phyloP scores from a whole-genome alignment of 345 rosid genomes.

The Sisymbrium altissimum region DNA sequence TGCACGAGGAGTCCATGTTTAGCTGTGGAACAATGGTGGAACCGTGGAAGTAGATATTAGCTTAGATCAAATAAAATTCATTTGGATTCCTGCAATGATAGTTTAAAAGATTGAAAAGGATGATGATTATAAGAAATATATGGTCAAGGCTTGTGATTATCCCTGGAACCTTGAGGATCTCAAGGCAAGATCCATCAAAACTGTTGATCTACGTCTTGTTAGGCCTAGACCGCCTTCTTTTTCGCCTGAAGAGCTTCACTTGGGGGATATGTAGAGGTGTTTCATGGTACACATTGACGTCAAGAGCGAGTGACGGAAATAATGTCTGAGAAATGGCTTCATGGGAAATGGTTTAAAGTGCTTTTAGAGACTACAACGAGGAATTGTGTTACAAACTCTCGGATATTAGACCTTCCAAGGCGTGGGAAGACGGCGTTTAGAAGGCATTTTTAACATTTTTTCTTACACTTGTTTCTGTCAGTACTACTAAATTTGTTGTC shows the following conservation, averaged over 20 bases:
- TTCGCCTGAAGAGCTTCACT: constrained; percentile 33
- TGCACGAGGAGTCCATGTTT: too few relatives aligned
- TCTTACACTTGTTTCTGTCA: too few relatives aligned
- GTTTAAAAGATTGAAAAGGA: constrained; percentile 41
- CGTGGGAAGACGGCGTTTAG: constrained; percentile 25
- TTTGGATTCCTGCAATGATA: constrained; percentile 11
- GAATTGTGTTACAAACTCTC: constrained; percentile 29
- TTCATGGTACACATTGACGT: constrained; percentile 3
- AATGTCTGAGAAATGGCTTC: constrained; percentile 17
- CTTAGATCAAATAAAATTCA: too few relatives aligned
- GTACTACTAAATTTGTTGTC: too few relatives aligned
- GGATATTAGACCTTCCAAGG: constrained; percentile 54
- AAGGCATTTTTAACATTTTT: not conserved
- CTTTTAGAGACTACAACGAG: constrained; percentile 42
- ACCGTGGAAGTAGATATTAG: too few relatives aligned
- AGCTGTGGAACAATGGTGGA: too few relatives aligned
- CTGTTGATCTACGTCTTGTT: not conserved
- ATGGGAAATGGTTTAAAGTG: constrained; percentile 39
- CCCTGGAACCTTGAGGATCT: constrained; percentile 24
- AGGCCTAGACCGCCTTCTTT: constrained; percentile 43
- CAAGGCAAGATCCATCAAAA: constrained; percentile 16
- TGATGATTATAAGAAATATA: not conserved
- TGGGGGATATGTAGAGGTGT: constrained; percentile 47
- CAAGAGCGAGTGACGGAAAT: not conserved
- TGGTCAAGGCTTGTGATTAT: constrained; percentile 33